Evolutionary conservation across 2,329 filamentous ascomycete species (phyloP), one percentile per base, ranked within the genome.

Genomic region (Aaosphaeria pasadenensis): DNA sequence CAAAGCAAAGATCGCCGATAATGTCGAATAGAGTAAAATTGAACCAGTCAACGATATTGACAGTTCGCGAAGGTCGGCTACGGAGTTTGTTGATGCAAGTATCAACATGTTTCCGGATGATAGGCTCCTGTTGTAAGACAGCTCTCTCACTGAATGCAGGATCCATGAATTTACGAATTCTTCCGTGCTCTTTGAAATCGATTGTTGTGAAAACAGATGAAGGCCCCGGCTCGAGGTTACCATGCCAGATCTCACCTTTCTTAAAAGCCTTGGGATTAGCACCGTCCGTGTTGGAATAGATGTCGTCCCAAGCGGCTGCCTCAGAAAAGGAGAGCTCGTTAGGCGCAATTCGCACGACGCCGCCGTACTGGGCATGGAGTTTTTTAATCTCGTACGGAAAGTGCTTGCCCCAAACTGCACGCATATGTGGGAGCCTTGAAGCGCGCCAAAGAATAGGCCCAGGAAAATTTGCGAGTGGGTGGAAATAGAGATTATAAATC

Each of bases 1-100:
- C 60, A 31, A 65, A 54, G 30, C 43, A 47, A 5, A 65, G 55
- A 43, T 63, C 62, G 9, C 56, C 58, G 32, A 62, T 52, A 11
- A 61, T 57, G 41, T 54, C 51, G 38, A 54, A 54, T 5, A 47
- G 30, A 11, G 46, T 49, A 33, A 50, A 54, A 24, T 51, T 52
- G 17, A 48, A 47, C 50, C 52, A 53, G 11, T 52, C 35, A 13
- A 43, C 45, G 11, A 57, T 43, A 32, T 55, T 50, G n/a, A 53
- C 29, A 1, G 45, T 40, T n/a, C 11, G 7, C 11, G 39, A 41
- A 41, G 39, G 7, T 41, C 39, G 39, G 11, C 28, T 28, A 11
- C 39, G 38, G n/a, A 53, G 50, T 38, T 45, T 45, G 2, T 43
- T 40, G 24, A 53, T 47, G 30, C 17, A 38, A 36, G 48, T 5